phyloP scores from a whole-genome alignment of 164 flowering plant genomes.

The Vitis vinifera region DNA sequence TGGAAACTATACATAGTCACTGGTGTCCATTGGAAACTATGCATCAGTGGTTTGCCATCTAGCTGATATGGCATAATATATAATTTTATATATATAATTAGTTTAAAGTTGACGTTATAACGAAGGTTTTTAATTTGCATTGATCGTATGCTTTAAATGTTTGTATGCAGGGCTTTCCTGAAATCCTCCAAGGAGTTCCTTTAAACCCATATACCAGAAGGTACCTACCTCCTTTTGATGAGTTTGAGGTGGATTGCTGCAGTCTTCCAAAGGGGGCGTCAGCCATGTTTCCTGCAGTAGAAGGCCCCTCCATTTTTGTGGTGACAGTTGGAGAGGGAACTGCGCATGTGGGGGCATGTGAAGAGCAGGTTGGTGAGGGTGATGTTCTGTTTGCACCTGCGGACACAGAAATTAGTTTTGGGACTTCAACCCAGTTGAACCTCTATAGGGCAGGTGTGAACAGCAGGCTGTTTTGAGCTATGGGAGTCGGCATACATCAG shows the following conservation, averaged over 20 bases:
- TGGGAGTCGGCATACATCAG: background rate
- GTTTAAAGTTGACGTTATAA: no score
- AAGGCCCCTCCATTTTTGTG: conserved; percentile 76
- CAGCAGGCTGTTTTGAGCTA: conserved; percentile 46
- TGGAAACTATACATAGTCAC: no score
- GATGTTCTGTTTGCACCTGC: conserved; percentile 76
- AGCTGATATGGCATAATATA: no score
- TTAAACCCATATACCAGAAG: conserved; percentile 49
- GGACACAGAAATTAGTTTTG: conserved; percentile 35
- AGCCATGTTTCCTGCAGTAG: conserved; percentile 49
- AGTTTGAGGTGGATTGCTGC: conserved; percentile 88
- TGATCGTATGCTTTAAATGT: background rate
- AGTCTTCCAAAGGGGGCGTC: conserved; percentile 50
- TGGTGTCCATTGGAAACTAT: no score
- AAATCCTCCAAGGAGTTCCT: conserved; percentile 63
- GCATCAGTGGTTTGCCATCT: no score
- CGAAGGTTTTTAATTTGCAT: no score
- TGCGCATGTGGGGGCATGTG: conserved; percentile 22
- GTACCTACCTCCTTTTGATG: conserved; percentile 85
- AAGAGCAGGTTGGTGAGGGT: conserved; percentile 45
- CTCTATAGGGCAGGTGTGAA: conserved; percentile 74
- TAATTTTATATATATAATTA: no score
- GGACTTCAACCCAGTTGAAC: conserved; percentile 37
- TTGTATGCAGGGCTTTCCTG: conserved; percentile 70
- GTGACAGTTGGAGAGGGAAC: conserved; percentile 61